A percentile compares a stretch with the other conserved stretches of the same genome.
Conservation (phyloP, 108 stramenopile species). For the Nitzschia putrida region DNA sequence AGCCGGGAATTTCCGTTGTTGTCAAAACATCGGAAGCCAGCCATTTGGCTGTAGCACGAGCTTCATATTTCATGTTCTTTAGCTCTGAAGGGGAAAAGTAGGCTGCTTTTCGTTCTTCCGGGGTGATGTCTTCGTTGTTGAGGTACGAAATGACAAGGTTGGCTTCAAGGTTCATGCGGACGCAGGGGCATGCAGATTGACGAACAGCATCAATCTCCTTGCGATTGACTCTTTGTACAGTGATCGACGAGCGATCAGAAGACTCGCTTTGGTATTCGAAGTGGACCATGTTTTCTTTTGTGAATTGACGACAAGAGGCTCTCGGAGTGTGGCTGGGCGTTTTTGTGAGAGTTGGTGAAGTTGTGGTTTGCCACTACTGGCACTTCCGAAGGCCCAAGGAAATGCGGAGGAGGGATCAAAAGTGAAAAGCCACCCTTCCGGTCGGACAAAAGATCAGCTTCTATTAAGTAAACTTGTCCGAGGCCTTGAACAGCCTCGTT, state of each 20-base stretch:
- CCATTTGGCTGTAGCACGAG: not conserved
- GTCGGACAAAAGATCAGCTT: too few species aligned
- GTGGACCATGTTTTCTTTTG: constrained; percentile 10
- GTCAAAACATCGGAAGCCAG: not conserved
- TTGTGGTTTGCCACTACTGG: too few species aligned
- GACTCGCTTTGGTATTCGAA: constrained; percentile 1
- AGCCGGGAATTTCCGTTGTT: constrained; percentile 7
- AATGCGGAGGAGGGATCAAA: too few species aligned
- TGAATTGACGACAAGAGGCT: too few species aligned
- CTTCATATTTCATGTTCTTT: not conserved
- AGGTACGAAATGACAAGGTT: not conserved
- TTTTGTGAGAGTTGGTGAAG: too few species aligned
- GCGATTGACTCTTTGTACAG: not conserved
- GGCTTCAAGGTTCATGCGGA: constrained; percentile 7
- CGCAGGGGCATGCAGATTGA: constrained; percentile 12
- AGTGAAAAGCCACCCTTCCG: too few species aligned
- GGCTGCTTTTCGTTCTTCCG: constrained; percentile 3
- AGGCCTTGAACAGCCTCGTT: too few species aligned
- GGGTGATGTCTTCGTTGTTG: not conserved
- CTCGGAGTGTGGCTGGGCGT: too few species aligned
- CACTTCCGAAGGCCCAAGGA: too few species aligned
- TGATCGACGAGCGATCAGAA: constrained; percentile 1
- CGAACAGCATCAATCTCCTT: not conserved
- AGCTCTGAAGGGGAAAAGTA: not conserved
- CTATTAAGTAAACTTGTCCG: too few species aligned